Evolutionary conservation across 192 early-diverging fungal genomes (phyloP).

Genomic region (Entophlyctis helioformis): DNA sequence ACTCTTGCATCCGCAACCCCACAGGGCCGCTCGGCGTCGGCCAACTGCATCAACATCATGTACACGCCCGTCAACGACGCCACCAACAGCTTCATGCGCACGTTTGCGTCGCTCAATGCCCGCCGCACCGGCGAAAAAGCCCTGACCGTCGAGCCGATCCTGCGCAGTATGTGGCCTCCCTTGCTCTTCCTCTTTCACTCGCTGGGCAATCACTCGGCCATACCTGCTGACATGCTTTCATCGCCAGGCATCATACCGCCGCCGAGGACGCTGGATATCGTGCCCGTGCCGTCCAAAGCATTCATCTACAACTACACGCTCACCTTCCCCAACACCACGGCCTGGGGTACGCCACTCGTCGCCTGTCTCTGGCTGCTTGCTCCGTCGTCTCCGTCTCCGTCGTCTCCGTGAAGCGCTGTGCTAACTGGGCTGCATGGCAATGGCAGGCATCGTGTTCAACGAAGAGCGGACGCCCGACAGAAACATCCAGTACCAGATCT

Average conservation of each 20-base stretch:
- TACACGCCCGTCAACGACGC: constrained; percentile 28
- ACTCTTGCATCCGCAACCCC: too few relatives aligned
- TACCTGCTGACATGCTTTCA: too few relatives aligned
- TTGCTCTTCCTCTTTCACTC: too few relatives aligned
- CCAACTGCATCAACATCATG: constrained; percentile 52
- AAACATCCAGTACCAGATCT: constrained; percentile 62
- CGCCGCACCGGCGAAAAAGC: constrained; percentile 17
- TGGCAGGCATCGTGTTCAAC: too few relatives aligned
- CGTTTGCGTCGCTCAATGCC: constrained; percentile 27
- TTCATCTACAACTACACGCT: constrained; percentile 64
- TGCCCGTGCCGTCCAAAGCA: constrained; percentile 33
- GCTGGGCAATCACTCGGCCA: too few relatives aligned
- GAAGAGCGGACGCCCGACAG: constrained; percentile 24
- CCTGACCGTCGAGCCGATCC: constrained; percentile 13
- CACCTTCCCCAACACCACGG: constrained; percentile 49
- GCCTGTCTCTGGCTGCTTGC: too few relatives aligned
- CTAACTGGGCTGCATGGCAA: too few relatives aligned
- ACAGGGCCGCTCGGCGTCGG: too few relatives aligned
- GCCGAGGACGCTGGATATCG: constrained; percentile 25
- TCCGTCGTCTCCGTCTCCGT: too few relatives aligned
- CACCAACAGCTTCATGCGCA: constrained; percentile 9
- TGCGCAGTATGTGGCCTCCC: constrained; percentile 2
- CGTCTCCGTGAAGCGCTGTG: too few relatives aligned
- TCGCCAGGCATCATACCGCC: constrained; percentile 14
- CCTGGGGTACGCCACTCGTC: too few relatives aligned